These are phyloP conservation scores for Trametes hirsuta DNA, from an alignment of 1,284 basidiomycete species.

Conservation along the genomic window DNA sequence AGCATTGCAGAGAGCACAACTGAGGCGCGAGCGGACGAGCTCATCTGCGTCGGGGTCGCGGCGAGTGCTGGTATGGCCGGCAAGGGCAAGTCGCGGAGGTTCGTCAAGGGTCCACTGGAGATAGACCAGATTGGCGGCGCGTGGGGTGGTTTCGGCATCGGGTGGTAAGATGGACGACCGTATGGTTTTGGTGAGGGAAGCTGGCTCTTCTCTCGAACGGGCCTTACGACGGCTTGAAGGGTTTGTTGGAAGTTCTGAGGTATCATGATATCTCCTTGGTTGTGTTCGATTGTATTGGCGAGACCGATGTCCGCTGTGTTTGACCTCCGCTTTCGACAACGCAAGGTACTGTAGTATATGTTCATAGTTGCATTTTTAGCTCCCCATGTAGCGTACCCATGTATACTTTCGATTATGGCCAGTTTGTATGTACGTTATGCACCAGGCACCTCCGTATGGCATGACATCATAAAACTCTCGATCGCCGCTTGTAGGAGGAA, in stretches of 20 bases:
- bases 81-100: conserved; percentile 26
- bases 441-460: neutral
- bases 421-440: neutral
- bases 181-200: neutral
- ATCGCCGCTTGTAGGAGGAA: no score
- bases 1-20: conserved; percentile 19
- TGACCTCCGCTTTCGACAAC: neutral
- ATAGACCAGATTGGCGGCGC: conserved; percentile 25
- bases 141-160: conserved; percentile 11
- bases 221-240: neutral
- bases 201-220: conserved; percentile 13
- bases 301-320: neutral
- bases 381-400: neutral
- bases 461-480: no score
- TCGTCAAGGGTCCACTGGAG: conserved; percentile 22
- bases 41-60: conserved; percentile 26
- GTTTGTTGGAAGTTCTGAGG: neutral
- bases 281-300: neutral
- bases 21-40: neutral
- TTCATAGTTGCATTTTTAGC: neutral
- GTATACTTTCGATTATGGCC: neutral
- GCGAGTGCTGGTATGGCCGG: conserved; percentile 25
- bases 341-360: conserved; percentile 4
- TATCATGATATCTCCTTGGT: neutral
- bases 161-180: conserved; percentile 3